Conservation (phyloP, 208 protist genomes). For the Trypanosoma cruzi region DNA sequence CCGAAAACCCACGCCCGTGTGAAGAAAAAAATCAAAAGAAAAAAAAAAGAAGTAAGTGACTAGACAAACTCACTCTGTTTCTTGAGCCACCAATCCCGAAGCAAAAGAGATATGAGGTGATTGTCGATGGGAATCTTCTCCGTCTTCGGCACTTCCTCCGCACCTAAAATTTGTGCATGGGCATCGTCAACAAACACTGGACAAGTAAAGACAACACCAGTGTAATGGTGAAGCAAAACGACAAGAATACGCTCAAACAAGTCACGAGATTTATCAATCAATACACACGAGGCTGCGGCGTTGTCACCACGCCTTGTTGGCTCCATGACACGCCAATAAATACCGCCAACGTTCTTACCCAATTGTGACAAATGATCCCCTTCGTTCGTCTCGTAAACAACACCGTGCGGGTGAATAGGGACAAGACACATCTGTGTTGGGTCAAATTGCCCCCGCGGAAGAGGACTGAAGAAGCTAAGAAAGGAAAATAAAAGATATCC, state of each 20-base stretch:
- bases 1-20: background rate
- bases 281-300: conserved; percentile 14
- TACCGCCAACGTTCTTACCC: background rate
- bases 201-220: background rate
- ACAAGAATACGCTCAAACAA: conserved; percentile 27
- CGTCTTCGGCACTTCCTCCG: background rate
- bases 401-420: conserved; percentile 15
- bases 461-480: conserved; percentile 34
- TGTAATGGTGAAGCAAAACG: conserved; percentile 14
- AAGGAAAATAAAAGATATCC: conserved; percentile 26
- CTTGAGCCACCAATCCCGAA: background rate
- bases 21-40: background rate
- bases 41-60: background rate
- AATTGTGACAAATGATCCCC: background rate
- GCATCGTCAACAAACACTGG: background rate
- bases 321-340: conserved; percentile 15
- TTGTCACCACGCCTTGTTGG: background rate
- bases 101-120: background rate
- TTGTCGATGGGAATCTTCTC: background rate
- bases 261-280: conserved; percentile 18
- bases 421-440: conserved; percentile 22
- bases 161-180: background rate
- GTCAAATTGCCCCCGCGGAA: conserved; percentile 24
- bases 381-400: conserved; percentile 11
- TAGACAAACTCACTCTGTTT: background rate